Evolutionary conservation across 1,139 yeast genomes (phyloP).

Genomic region (Protomyces pachydermus): DNA sequence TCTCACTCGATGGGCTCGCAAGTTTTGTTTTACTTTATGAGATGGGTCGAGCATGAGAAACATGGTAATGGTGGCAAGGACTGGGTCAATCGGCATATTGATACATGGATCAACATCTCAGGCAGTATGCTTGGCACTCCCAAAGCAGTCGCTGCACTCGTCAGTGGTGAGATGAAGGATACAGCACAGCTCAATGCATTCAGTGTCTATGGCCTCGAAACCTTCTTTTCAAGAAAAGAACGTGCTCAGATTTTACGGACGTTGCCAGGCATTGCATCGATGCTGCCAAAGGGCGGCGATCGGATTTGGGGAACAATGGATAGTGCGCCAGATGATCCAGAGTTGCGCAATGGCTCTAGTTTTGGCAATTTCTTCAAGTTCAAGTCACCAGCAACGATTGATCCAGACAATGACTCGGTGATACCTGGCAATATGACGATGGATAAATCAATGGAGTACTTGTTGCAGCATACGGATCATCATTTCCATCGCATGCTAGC

Average conservation of each 20-base stretch:
- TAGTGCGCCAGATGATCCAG: constrained; percentile 45
- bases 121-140: constrained; percentile 92
- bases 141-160: constrained; percentile 79
- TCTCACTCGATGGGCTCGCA: constrained; percentile 98
- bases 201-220: constrained; percentile 94
- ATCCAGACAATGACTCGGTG: constrained; percentile 39
- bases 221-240: constrained; percentile 84
- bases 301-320: constrained; percentile 63
- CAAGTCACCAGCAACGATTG: constrained; percentile 38
- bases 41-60: constrained; percentile 81
- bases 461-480: constrained; percentile 60
- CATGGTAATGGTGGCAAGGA: constrained; percentile 67
- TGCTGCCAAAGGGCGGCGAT: constrained; percentile 94
- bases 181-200: constrained; percentile 88
- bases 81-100: constrained; percentile 85
- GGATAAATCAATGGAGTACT: constrained; percentile 58
- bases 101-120: constrained; percentile 65
- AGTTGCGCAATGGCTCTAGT: constrained; percentile 44
- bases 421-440: constrained; percentile 53
- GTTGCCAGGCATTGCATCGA: constrained; percentile 90
- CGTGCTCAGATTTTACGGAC: constrained; percentile 77
- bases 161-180: constrained; percentile 97
- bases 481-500: constrained; percentile 52
- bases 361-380: constrained; percentile 77
- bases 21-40: constrained; percentile 75